Evolutionary conservation across 345 rosid genomes (phyloP), one percentile per base, ranked within the genome.

Genomic region (Gossypium herbaceum): DNA sequence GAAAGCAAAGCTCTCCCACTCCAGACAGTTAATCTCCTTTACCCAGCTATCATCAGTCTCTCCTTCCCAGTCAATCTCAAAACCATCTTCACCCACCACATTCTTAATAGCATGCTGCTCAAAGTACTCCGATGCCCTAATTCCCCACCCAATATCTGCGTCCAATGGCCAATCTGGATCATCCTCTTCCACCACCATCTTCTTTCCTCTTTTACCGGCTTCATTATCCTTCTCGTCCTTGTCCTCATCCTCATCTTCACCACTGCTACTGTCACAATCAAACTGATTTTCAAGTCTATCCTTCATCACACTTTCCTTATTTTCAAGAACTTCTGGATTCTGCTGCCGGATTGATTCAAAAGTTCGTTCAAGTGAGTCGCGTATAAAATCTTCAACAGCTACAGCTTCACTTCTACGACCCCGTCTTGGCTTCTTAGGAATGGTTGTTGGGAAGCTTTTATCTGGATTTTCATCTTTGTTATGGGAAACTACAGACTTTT

Each of bases 111-210:
- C 73, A 58, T 94, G 90, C 75, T 88, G 74, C 82, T 94, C 95
- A 82, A 94, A 92, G 84, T 91, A 94, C 82, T 92, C 94, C 0
- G 97, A 94, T 51, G 97, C 97, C 78, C 92, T 84, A 8, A 88
- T 84, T 68, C 98, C 98, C 98, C 97, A 92, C 13, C 98, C 98
- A 29, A 92, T 88, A 56, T 94, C 98, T 12, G 95, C 90, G 82
- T 94, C 98, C 76, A 88, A n/a, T 5, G 97, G 98, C 97, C 98
- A 94, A 73, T 88, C 80, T 12, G 88, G 81, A 79, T 83, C 85
- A 52, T 94, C 98, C 76, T 88, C 97, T 83, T 94, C 97, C 60
- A 91, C 92, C 76, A 89, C 90, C 88, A 86, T 86, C 75, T 78
- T 82, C 79, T 80, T 79, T 76, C 72, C 78, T 67, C 65, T 75